Percentiles rank a stretch among this genome's conserved stretches.
phyloP scores from a whole-genome alignment of 2,329 filamentous ascomycete genomes.

The Alternaria viburni region DNA sequence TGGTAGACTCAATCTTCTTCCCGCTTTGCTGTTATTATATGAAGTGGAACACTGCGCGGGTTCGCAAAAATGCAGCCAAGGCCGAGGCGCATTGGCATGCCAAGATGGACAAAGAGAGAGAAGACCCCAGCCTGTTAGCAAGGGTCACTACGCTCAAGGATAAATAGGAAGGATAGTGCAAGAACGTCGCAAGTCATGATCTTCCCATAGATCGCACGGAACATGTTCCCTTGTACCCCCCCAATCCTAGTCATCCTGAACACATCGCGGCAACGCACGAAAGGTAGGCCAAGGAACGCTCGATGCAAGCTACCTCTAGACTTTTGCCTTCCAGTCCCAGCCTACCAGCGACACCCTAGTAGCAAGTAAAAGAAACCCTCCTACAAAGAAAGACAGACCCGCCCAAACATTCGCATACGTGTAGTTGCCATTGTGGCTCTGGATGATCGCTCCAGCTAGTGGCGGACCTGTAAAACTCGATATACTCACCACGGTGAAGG shows the following conservation, averaged over 20 bases:
- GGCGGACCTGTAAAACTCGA: constrained; percentile 45
- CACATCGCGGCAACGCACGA: background rate
- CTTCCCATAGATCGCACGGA: background rate
- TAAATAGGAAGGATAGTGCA: background rate
- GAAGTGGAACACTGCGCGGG: constrained; percentile 46
- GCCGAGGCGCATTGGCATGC: constrained; percentile 32
- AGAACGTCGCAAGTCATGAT: background rate
- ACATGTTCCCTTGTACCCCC: background rate
- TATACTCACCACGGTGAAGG: constrained; percentile 45
- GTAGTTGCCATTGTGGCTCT: constrained; percentile 35
- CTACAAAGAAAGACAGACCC: constrained; percentile 37
- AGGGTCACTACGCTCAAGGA: constrained; percentile 32
- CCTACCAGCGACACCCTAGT: constrained; percentile 38
- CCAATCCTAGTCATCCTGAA: background rate
- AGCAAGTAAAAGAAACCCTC: constrained; percentile 32
- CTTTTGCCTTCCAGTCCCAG: constrained; percentile 34
- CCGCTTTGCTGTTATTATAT: constrained; percentile 56
- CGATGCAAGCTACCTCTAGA: constrained; percentile 15
- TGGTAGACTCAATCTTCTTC: constrained; percentile 60
- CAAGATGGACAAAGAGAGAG: constrained; percentile 39
- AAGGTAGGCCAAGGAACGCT: background rate
- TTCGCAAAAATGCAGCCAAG: constrained; percentile 31
- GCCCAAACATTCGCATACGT: constrained; percentile 48
- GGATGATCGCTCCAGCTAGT: constrained; percentile 44
- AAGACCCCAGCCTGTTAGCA: constrained; percentile 31